Evolutionary conservation across 1,284 basidiomycete species (phyloP), one percentile per base, ranked within the genome.

Genomic region (Pseudozyma thailandica): DNA sequence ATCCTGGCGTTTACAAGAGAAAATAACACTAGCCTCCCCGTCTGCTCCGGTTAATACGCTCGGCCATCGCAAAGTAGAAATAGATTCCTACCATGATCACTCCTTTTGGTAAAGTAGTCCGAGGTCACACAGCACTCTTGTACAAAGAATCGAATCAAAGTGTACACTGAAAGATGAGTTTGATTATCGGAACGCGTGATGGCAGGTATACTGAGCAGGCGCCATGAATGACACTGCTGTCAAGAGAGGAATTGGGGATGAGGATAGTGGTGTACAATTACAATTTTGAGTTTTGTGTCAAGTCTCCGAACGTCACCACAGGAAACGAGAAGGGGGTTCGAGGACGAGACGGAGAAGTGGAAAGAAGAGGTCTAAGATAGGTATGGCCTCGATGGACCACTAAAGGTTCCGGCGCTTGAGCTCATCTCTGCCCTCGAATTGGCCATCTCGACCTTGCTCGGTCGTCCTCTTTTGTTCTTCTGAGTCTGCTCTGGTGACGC

Each of bases 1-100:
- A 85, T 86, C 52, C 79, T 86, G 53, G 84, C 84, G 2, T 77
- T 85, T 44, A 83, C 86, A 51, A 13, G 77, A 8, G 62, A 72
- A 16, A 61, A 62, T 45, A 75, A 75, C 54, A 63, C 57, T 43
- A 58, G 60, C 10, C 54, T 63, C 8, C 73, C 73, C 44, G 65
- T 73, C 48, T 73, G 70, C 65, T 75, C 70, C 23, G 69, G 60
- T 21, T 72, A 21, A 50, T n/a, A 30, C 3, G 13, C 20, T 23
- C 20, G 6, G 16, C 21, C n/a, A 12, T 9, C n/a, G 8, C 33
- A 16, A 6, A 12, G 13, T 31, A 31, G 15, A 15, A 31, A 7
- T 31, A 8, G 30, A 8, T 31, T 8, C 30, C 7, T 31, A 31
- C 15, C 30, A 31, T 15, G 15, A 31, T 15, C 33, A 35, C 33